Conservation (phyloP, 495 filamentous ascomycete genomes). For the Lasiosphaeris hirsuta region DNA sequence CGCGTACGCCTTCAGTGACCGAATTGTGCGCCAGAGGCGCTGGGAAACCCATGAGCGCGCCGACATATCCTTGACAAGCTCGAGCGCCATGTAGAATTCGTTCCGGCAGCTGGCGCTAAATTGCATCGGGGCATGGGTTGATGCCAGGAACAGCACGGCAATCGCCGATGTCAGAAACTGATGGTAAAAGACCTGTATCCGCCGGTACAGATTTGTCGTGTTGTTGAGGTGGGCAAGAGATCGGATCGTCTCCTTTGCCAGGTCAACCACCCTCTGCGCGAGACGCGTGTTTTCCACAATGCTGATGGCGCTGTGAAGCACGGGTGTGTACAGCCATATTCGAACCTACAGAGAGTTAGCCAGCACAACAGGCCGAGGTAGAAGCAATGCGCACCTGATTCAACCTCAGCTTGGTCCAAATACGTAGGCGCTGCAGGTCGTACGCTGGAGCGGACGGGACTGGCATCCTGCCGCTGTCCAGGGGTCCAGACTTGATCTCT, state of each 20-base stretch:
- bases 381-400: slow-evolving; percentile 52
- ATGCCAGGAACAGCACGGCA: slow-evolving; percentile 77
- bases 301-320: slow-evolving; percentile 71
- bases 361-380: too few species aligned
- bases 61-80: slow-evolving; percentile 76
- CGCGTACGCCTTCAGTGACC: slow-evolving; percentile 73
- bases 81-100: slow-evolving; percentile 84
- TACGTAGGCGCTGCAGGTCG: slow-evolving; percentile 55
- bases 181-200: slow-evolving; percentile 79
- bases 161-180: slow-evolving; percentile 81
- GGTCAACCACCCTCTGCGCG: slow-evolving; percentile 67
- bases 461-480: slow-evolving; percentile 17
- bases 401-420: slow-evolving; percentile 63
- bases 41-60: slow-evolving; percentile 75
- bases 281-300: slow-evolving; percentile 68
- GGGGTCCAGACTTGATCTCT: slow-evolving; percentile 28
- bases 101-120: slow-evolving; percentile 72
- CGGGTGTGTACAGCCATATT: slow-evolving; percentile 76
- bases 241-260: slow-evolving; percentile 77
- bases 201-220: slow-evolving; percentile 76
- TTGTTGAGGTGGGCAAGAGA: slow-evolving; percentile 72
- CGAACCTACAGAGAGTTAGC: slow-evolving; percentile 48
- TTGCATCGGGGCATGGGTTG: slow-evolving; percentile 73
- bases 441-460: slow-evolving; percentile 31
- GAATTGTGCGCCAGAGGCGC: slow-evolving; percentile 77